These are phyloP conservation scores for Emmonsiellopsis sp. DNA, from an alignment of 2,329 filamentous ascomycete genomes.

Conservation along the genomic window DNA sequence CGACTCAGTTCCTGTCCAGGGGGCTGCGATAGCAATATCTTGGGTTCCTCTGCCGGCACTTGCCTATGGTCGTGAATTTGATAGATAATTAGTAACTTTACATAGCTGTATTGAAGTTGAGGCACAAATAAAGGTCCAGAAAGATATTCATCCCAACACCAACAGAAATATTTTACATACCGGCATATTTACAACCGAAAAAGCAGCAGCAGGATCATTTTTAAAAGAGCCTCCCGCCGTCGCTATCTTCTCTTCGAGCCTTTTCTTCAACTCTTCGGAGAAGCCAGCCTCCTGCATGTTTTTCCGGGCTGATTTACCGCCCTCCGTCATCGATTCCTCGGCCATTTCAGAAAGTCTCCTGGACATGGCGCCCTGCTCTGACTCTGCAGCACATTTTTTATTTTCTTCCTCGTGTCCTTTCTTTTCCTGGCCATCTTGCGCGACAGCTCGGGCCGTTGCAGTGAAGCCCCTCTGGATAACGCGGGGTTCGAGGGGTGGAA, in stretches of 20 bases:
- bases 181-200: constrained; percentile 45
- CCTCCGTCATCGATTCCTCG: constrained; percentile 47
- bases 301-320: constrained; percentile 45
- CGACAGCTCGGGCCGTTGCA: background rate
- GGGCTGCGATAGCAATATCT: constrained; percentile 55
- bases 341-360: constrained; percentile 50
- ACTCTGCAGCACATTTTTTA: constrained; percentile 6
- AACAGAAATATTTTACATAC: constrained; percentile 19
- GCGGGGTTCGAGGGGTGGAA: background rate
- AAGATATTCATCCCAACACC: background rate
- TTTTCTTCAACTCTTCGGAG: constrained; percentile 49
- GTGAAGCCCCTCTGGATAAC: constrained; percentile 1
- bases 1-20: constrained; percentile 72
- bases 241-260: constrained; percentile 51
- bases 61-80: constrained; percentile 21
- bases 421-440: constrained; percentile 4
- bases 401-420: constrained; percentile 4
- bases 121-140: background rate
- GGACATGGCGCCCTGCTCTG: constrained; percentile 47
- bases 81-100: background rate
- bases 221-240: constrained; percentile 41
- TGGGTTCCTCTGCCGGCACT: constrained; percentile 60
- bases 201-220: constrained; percentile 43
- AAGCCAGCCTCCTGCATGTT: constrained; percentile 54
- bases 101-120: background rate